Conservation (phyloP, 805 yeast genomes). For the Wickerhamiella kurtzmanii region DNA sequence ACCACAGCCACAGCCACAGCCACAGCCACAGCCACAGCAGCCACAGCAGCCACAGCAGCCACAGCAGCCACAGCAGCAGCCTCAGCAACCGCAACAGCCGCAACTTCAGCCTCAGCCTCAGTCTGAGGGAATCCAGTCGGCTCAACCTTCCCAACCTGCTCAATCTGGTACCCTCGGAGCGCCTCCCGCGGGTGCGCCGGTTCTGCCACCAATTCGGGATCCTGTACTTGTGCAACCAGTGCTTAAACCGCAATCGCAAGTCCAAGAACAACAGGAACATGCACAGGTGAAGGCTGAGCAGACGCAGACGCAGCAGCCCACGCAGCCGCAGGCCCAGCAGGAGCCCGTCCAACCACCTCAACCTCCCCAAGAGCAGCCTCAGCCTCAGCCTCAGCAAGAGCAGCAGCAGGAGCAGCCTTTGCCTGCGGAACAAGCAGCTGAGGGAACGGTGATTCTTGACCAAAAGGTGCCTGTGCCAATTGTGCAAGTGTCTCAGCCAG, state of each 20-base stretch:
- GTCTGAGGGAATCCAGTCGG: too few species aligned
- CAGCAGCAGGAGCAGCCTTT: background rate
- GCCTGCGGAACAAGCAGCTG: background rate
- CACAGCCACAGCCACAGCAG: constrained; percentile 16
- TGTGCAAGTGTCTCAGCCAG: background rate
- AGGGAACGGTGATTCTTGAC: background rate
- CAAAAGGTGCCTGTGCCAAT: background rate
- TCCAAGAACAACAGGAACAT: too few species aligned
- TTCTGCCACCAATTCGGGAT: too few species aligned
- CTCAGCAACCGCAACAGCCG: constrained; percentile 8
- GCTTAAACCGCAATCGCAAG: too few species aligned
- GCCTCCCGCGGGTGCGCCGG: too few species aligned
- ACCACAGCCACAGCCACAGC: constrained; percentile 15
- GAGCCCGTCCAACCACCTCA: too few species aligned
- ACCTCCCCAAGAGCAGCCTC: too few species aligned
- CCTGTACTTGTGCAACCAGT: too few species aligned
- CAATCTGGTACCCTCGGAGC: background rate
- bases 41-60: constrained; percentile 23
- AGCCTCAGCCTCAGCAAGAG: background rate
- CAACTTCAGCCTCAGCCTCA: constrained; percentile 11
- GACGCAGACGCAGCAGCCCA: constrained; percentile 2
- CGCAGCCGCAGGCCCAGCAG: constrained; percentile 4
- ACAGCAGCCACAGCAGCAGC: constrained; percentile 19
- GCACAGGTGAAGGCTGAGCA: too few species aligned
- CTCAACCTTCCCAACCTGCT: background rate